Conservation (phyloP, 2,329 filamentous ascomycete genomes). For the Penicillium sumatraense region DNA sequence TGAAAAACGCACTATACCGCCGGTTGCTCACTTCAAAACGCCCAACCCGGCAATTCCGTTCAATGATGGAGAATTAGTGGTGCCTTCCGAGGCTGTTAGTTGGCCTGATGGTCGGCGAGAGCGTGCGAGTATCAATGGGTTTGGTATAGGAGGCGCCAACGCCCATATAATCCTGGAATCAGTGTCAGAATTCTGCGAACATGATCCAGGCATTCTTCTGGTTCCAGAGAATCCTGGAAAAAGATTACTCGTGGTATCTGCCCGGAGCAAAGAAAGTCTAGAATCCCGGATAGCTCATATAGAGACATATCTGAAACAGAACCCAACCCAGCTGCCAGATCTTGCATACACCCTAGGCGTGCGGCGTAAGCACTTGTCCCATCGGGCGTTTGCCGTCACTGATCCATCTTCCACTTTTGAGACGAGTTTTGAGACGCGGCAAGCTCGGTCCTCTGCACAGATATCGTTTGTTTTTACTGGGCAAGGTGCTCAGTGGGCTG, state of each 20-base stretch:
- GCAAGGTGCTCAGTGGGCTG: slow-evolving; percentile 25
- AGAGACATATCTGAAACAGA: background rate
- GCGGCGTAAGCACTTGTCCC: slow-evolving; percentile 1
- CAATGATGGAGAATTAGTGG: slow-evolving; percentile 14
- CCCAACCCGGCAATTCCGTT: slow-evolving; percentile 34
- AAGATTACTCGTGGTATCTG: background rate
- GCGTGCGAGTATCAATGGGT: background rate
- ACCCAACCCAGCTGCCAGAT: background rate
- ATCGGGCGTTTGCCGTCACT: slow-evolving; percentile 9
- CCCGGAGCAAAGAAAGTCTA: background rate
- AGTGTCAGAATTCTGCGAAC: too few species aligned
- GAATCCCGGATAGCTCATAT: background rate
- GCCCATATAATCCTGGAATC: too few species aligned
- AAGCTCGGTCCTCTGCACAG: background rate
- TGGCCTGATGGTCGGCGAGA: slow-evolving; percentile 11
- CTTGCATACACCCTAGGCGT: slow-evolving; percentile 10
- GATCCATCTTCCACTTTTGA: background rate
- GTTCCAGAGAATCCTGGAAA: background rate
- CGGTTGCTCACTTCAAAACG: slow-evolving; percentile 26
- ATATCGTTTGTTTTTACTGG: slow-evolving; percentile 18
- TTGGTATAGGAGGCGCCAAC: background rate
- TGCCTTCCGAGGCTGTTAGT: slow-evolving; percentile 4
- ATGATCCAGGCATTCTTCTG: too few species aligned
- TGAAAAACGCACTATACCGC: slow-evolving; percentile 37
- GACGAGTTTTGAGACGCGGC: background rate